Base-by-base conservation (phyloP, 2,329 filamentous ascomycete genomes). In the Aspergillus fumigatus region DNA sequence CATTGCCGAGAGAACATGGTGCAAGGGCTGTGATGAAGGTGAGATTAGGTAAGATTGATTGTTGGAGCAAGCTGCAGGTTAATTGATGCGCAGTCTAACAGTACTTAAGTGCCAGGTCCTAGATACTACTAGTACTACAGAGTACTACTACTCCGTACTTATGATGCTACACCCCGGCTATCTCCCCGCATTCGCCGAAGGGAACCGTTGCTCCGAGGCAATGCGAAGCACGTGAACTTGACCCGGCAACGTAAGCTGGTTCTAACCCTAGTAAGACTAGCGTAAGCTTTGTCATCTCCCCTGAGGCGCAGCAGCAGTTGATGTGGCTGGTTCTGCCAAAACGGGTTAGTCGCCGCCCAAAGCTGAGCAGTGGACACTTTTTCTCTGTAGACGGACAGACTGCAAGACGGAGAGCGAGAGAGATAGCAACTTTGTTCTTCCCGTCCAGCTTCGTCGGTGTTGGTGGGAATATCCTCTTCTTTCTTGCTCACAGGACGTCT, bases 1-100 rank as follows among this genome's bases (percentile, higher is more conserved):
- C 79, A 81, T 65, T 84, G 81, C 54, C 67, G 68, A 54, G 70
- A 65, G 57, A 76, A 72, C 74, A 75, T 77, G 53, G 45, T 68
- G 62, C 48, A 6, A n/a, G 4, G 23, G n/a, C 17, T 7, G 3
- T 38, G 32, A 17, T 17, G 32, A 38, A 38, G 32, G 32, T 38
- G 32, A 35, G 32, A 38, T 38, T 38, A 38, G 32, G 32, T 38
- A 38, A 35, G 11, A 14, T 17, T 17, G 32, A 14, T 38, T 38
- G 32, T 38, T 38, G 32, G 32, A 38, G 32, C 2, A 7, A 38
- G 32, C 14, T 38, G 14, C 7, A 38, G 32, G 1, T 38, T 38
- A 38, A 38, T 38, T 38, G 14, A 35, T 17, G 32, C 32, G 32
- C 32, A 17, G 11, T 17, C 14, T 6, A 35, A 17, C 32, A 38